Conservation (phyloP, 1,139 yeast species). For the Blastobotrys serpentis region DNA sequence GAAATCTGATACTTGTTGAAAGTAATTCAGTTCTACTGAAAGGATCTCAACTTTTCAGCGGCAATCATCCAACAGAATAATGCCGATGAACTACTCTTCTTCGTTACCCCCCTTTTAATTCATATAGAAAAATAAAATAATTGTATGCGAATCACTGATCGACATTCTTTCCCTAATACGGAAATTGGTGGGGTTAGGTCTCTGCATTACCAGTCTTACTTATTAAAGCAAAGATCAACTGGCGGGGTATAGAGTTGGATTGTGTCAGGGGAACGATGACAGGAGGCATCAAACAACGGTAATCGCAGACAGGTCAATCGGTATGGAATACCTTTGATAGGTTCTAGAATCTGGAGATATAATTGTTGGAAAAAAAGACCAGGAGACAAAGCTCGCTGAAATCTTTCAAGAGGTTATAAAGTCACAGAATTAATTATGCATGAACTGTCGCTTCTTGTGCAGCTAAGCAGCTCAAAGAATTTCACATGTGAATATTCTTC, state of each 20-base stretch:
- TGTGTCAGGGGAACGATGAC: neutral
- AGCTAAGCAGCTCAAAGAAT: neutral
- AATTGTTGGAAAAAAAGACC: no score
- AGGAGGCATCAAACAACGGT: neutral
- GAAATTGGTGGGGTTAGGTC: neutral
- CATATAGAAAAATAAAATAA: neutral
- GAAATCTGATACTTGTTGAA: no score
- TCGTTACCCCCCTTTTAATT: no score
- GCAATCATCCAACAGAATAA: no score
- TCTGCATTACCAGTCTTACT: neutral
- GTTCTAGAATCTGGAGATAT: no score
- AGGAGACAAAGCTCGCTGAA: no score
- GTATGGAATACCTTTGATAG: no score
- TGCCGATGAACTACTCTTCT: no score
- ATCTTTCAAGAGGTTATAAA: no score
- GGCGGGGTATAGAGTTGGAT: neutral
- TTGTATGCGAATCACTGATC: neutral
- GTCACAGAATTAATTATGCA: neutral
- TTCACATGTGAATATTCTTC: conserved; percentile 4
- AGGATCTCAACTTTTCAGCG: no score
- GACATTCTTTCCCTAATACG: neutral
- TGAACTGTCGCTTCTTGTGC: neutral
- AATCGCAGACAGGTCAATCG: no score
- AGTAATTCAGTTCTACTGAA: no score
- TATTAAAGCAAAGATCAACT: neutral